Base-by-base conservation (phyloP, 768 basidiomycete species). In the Nidularia sp. region DNA sequence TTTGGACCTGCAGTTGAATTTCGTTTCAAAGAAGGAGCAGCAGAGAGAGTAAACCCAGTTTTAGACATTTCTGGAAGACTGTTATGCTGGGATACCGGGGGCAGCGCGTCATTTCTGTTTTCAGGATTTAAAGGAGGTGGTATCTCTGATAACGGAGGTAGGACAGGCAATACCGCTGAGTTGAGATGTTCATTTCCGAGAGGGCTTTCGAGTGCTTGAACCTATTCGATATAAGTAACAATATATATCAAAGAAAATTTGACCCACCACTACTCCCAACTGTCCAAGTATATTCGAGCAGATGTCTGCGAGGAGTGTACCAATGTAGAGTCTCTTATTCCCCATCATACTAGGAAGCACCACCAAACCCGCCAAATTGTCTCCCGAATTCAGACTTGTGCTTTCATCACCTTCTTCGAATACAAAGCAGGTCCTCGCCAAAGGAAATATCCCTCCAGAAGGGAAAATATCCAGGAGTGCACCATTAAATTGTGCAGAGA, bases 151-250 rank as follows among this genome's bases (percentile, higher is more conserved):
- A 76, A 62, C 15, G 80, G 71, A 29, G 88, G 88, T 2, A 88
- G 64, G 35, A 66, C 70, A 4, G 89, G 86, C 60, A 91, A 78
- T 18, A 86, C 61, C 2, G 80, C 65, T 3, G 85, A 80, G 55
- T 91, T 91, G 48, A 95, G 74, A 60, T 90, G 86, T 66, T 94
- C 91, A 60, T 93, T 90, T 10, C 93, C 93, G 29, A 87, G 60
- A 1, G 91, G 88, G 45, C 83, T 88, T 69, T 97, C 94, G 42
- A 97, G 67, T 0, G 80, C 79, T 66, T 86, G 81, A 34, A 86
- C 80, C 94, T 95, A 60, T 54, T 46, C 52, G 49, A 25, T 44
- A 46, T 13, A 29, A 34, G 25, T 34, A 29, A 29, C 25, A 29
- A 29, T 3, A 29, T 29, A 29, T 29, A 29, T 29, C 25, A 29